Conservation (phyloP, 495 filamentous ascomycete species). For the Podospora conica region DNA sequence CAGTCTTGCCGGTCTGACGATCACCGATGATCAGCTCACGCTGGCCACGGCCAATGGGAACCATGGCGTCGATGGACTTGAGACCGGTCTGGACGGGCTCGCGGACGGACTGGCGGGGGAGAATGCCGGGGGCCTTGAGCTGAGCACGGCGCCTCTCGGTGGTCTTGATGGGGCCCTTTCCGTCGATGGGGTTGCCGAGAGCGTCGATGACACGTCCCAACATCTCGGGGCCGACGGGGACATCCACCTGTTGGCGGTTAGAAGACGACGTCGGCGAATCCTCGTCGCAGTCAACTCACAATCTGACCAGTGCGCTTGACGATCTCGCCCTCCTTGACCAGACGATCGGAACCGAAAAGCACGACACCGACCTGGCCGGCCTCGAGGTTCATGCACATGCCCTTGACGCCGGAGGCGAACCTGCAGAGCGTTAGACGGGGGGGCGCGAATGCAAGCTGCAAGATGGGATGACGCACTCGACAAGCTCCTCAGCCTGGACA, state of each 20-base stretch:
- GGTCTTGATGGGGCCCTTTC: constrained; percentile 93
- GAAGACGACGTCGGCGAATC: neutral
- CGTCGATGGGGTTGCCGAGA: constrained; percentile 97
- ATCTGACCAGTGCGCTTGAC: constrained; percentile 99
- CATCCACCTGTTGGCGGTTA: constrained; percentile 67
- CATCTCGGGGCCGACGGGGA: constrained; percentile 86
- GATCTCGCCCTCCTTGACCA: constrained; percentile 98
- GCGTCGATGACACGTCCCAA: constrained; percentile 98
- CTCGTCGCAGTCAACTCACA: constrained; percentile 51
- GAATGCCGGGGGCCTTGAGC: constrained; percentile 97
- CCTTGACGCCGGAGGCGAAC: constrained; percentile 99
- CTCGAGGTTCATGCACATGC: constrained; percentile 99
- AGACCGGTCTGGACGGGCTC: constrained; percentile 98
- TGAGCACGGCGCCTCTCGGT: constrained; percentile 92
- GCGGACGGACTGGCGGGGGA: constrained; percentile 93
- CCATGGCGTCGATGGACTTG: constrained; percentile 99
- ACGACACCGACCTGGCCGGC: constrained; percentile 99
- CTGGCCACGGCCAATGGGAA: constrained; percentile 98
- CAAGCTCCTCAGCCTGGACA: constrained; percentile 99
- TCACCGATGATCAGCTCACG: constrained; percentile 99
- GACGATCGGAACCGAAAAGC: constrained; percentile 99
- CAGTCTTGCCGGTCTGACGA: constrained; percentile 99
- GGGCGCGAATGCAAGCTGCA: constrained; percentile 3
- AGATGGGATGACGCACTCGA: constrained; percentile 70
- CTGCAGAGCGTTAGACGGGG: constrained; percentile 43